Evolutionary conservation across 2,329 filamentous ascomycete species (phyloP), one percentile per base, ranked within the genome.

Genomic region (Lecanicillium sp.): DNA sequence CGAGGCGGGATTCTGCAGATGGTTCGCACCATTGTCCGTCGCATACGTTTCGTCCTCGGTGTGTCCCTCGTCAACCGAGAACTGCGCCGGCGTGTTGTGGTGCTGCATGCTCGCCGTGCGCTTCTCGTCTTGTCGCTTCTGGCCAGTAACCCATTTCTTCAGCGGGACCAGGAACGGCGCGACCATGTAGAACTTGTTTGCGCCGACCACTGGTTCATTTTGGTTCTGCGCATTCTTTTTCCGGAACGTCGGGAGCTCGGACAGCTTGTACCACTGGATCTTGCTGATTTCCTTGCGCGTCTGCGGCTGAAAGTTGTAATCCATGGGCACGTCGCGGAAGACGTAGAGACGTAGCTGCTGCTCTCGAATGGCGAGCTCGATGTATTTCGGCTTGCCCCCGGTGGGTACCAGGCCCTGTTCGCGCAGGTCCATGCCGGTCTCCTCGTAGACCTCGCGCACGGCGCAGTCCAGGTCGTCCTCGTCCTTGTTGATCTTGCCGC

Each of bases 271-370:
- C 93, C 93, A 98, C 62, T 88, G 75, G 51, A 98, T 95, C 67
- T 89, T 94, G 67, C 91, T 95, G 61, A 98, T 98, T 66, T 98
- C 94, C 66, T 97, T 97, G 48, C 94, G 78, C 5, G 93, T 97
- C 57, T 84, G 84, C 4, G 94, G 88, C 64, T 91, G 86, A 61
- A 98, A 98, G 51, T 83, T 66, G 1, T 89, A 91, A 58, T 95
- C 84, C 74, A 87, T 86, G 12, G 90, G 87, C 3, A 98, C 82
- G 53, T 90, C 83, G 45, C 89, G 83, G 62, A 98, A 95, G 41
- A 97, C 86, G 62, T 93, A 98, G 29, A 98, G 77, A 54, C 87
- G 81, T 70, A 98, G 84, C 62, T 96, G 88, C 67, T 97, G 91
- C 62, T 95, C 89, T 58, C 87, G 78, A 81, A 97, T 94, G 12